Evolutionary conservation across 176 grass and related monocot species (phyloP).

Genomic region (Puccinellia tenuiflora): DNA sequence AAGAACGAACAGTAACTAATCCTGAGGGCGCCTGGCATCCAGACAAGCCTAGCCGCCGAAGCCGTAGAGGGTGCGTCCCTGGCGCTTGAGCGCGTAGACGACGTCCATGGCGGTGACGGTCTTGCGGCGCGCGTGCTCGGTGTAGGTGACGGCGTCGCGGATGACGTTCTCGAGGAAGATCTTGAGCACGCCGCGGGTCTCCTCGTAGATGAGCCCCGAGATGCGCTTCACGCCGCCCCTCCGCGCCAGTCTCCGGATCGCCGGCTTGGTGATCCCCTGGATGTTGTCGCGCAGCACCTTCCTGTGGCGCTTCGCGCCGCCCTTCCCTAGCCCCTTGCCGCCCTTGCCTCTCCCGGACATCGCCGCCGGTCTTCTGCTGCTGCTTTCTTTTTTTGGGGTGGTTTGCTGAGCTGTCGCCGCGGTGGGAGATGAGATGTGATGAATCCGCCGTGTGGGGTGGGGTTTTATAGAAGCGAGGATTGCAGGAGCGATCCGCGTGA

Average conservation of each 20-base stretch:
- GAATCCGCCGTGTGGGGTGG: background rate
- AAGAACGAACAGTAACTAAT: background rate
- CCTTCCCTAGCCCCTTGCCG: slow-evolving; percentile 62
- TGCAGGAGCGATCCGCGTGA: background rate
- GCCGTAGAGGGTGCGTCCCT: slow-evolving; percentile 79
- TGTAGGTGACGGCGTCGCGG: slow-evolving; percentile 85
- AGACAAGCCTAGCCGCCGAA: slow-evolving; percentile 45
- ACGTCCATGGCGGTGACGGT: slow-evolving; percentile 92
- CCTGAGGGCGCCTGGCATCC: background rate
- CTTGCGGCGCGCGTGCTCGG: slow-evolving; percentile 78
- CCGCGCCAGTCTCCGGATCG: slow-evolving; percentile 52
- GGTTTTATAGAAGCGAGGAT: background rate
- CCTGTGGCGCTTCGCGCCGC: slow-evolving; percentile 53
- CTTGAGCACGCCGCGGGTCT: slow-evolving; percentile 80
- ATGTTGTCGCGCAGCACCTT: slow-evolving; percentile 78
- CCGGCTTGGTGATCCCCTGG: slow-evolving; percentile 77
- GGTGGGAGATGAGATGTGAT: background rate
- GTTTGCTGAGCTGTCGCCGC: background rate
- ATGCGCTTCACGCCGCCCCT: slow-evolving; percentile 81
- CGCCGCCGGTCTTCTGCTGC: background rate
- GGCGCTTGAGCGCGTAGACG: slow-evolving; percentile 80
- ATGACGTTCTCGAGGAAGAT: slow-evolving; percentile 93
- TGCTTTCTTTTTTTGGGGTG: background rate
- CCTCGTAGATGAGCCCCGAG: slow-evolving; percentile 61
- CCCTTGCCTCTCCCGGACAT: slow-evolving; percentile 64